phyloP scores from a whole-genome alignment of 78 protist species.

The Dictyostelium brefeldianum region DNA sequence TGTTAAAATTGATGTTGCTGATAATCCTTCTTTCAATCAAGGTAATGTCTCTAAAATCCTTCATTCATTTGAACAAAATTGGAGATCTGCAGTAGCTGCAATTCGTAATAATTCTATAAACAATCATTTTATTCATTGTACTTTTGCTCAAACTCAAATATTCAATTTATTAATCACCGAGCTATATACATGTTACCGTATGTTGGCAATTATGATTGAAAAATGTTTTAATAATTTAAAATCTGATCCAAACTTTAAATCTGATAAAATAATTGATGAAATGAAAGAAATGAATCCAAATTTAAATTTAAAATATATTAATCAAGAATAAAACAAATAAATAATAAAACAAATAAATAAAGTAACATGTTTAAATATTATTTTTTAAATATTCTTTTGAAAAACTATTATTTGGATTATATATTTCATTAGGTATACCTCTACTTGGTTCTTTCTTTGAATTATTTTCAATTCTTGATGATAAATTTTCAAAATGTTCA shows the following conservation, averaged over 20 bases:
- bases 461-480: too few species aligned
- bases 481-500: too few species aligned
- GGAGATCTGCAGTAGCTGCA: conserved; percentile 53
- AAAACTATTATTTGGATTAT: too few species aligned
- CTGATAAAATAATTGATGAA: conserved; percentile 1
- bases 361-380: too few species aligned
- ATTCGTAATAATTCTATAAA: conserved; percentile 24
- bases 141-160: conserved; percentile 3
- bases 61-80: conserved; percentile 23
- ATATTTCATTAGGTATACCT: too few species aligned
- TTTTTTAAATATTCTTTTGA: too few species aligned
- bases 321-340: background rate
- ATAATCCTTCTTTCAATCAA: conserved; percentile 33
- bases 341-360: background rate
- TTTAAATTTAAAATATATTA: conserved; percentile 18
- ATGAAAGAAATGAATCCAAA: conserved; percentile 51
- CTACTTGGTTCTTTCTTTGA: too few species aligned
- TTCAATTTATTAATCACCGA: background rate
- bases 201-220: conserved; percentile 29
- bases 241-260: background rate
- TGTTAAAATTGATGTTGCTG: conserved; percentile 22
- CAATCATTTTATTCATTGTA: conserved; percentile 25
- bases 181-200: conserved; percentile 7
- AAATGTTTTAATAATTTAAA: conserved; percentile 9
- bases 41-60: conserved; percentile 26